Evolutionary conservation across 2,329 filamentous ascomycete species (phyloP), one percentile per base, ranked within the genome.

Genomic region (Fusarium nurragi): DNA sequence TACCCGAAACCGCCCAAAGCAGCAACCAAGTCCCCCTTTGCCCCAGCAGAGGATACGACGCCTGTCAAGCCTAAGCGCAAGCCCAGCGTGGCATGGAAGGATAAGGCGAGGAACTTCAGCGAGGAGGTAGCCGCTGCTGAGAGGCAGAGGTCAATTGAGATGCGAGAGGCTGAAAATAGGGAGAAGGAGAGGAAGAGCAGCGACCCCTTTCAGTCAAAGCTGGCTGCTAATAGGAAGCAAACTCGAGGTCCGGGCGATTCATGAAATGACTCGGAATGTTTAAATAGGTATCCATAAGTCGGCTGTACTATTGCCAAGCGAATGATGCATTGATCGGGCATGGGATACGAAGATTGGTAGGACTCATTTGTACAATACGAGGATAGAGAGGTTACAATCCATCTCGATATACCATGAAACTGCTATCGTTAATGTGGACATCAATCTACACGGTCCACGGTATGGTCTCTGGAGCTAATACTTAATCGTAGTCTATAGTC

Each of bases 231-330:
- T 10, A 55, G 64, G 49, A 60, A 41, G 40, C 44, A 19, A 9
- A 19, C 14, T 5, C 13, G 55, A 32, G 21, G 21, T 9, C 22
- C 41, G 6, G 28, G 28, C 12, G 43, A 53, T 13, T 44, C 25
- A 46, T 68, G 55, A 56, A 41, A 49, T 37, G 41, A 41, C 48
- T 26, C 44, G 50, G 10, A 44, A 45, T 64, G 45, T 64, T 64
- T 64, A 43, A 39, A 59, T 60, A 36, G 22, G 60, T 61, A 56
- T 36, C 44, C 57, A 52, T 26, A 47, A 46, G 46, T 38, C 41
- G 52, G 58, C 38, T 68, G 54, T 71, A 69, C 50, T 54, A 60
- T 54, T 52, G 68, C 65, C 53, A 55, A 68, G 51, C 60, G 49
- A 60, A 37, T 39, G 39, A 41, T 52, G 26, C 30, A 68, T 68